phyloP scores from a whole-genome alignment of 2,329 filamentous ascomycete species.

The Pseudogymnoascus sp. region DNA sequence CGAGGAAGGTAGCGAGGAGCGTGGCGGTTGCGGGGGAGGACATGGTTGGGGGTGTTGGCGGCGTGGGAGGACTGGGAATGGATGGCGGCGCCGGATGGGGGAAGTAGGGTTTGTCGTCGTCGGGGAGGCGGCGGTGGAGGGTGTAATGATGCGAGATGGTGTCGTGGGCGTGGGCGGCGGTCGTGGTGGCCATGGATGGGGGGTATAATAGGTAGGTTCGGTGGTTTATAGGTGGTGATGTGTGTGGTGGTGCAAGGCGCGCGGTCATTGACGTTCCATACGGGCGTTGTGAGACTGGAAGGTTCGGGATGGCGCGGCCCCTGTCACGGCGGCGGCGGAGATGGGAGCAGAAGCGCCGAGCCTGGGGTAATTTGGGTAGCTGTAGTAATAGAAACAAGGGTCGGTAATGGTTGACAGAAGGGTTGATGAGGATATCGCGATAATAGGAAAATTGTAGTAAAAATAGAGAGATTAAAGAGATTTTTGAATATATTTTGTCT shows the following conservation, averaged over 20 bases:
- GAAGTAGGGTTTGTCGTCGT: background rate
- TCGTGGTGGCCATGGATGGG: background rate
- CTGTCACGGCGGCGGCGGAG: background rate
- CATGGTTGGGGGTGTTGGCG: conserved; percentile 21
- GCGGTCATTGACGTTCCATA: background rate
- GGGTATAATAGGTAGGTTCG: background rate
- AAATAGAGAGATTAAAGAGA: background rate
- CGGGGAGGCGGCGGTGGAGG: background rate
- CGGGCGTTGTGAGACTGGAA: background rate
- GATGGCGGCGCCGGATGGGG: conserved; percentile 10
- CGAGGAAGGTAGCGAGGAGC: conserved; percentile 42
- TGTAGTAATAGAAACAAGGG: too few relatives aligned
- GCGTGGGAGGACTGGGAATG: conserved; percentile 23
- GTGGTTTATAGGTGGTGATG: background rate
- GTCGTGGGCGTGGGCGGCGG: background rate
- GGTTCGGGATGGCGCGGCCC: background rate
- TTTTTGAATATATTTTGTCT: background rate
- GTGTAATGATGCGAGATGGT: background rate
- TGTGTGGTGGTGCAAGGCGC: background rate
- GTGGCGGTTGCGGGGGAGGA: conserved; percentile 15
- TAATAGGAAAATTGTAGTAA: background rate
- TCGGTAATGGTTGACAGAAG: too few relatives aligned
- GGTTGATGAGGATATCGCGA: background rate
- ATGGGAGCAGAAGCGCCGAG: background rate
- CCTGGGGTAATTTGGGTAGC: background rate